Percentiles rank a stretch among this genome's conserved stretches.
Evolutionary conservation across 2,329 filamentous ascomycete species (phyloP).

Genomic region (Penicillium digitatum): DNA sequence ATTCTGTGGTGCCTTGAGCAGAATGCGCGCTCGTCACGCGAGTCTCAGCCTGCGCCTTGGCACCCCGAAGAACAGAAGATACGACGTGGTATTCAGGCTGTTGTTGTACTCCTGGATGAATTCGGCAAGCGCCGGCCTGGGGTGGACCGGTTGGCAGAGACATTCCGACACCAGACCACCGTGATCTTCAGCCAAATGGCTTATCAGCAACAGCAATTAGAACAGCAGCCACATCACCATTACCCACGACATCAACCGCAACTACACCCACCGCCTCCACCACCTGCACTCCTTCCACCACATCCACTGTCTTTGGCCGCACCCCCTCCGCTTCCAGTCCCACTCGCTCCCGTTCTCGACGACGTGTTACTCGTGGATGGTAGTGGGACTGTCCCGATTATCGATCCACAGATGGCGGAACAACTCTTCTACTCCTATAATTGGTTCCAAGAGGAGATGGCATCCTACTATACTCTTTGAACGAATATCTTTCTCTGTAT

Average conservation of each 20-base stretch:
- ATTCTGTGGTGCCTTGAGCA: conserved; percentile 42
- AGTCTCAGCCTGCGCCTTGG: conserved; percentile 31
- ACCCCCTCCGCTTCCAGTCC: conserved; percentile 24
- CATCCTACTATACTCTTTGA: conserved; percentile 38
- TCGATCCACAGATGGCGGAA: conserved; percentile 37
- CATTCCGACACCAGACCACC: conserved; percentile 39
- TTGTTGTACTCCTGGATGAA: conserved; percentile 37
- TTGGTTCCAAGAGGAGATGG: conserved; percentile 41
- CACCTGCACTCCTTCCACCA: conserved; percentile 14
- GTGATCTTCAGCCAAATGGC: conserved; percentile 38
- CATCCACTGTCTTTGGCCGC: conserved; percentile 20
- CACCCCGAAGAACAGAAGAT: conserved; percentile 36
- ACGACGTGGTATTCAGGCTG: conserved; percentile 37
- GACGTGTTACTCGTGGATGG: conserved; percentile 35
- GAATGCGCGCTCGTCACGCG: conserved; percentile 34
- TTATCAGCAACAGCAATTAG: conserved; percentile 32
- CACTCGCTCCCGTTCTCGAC: conserved; percentile 34
- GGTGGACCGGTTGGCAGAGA: conserved; percentile 36
- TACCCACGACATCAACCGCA: conserved; percentile 17
- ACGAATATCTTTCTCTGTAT: conserved; percentile 10
- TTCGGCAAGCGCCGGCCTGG: conserved; percentile 39
- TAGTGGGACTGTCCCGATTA: conserved; percentile 29
- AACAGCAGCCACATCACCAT: conserved; percentile 20
- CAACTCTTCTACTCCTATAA: conserved; percentile 39
- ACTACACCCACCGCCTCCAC: conserved; percentile 3